Conservation (phyloP, 1,284 basidiomycete genomes). For the Butyriboletus appendiculatus region DNA sequence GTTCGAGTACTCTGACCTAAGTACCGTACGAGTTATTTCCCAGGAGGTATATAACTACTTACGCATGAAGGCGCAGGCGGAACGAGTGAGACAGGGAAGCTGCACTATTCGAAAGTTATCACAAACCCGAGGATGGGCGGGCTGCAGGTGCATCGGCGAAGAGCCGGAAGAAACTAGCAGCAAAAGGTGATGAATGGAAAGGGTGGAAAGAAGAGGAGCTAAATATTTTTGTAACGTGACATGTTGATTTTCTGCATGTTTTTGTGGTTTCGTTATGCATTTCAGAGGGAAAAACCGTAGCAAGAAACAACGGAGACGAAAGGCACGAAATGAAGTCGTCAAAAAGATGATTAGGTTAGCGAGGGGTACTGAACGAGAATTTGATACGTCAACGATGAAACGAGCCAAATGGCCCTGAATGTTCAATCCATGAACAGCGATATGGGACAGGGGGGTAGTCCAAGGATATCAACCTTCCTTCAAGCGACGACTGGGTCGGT, state of each 20-base stretch:
- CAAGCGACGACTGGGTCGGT: constrained; percentile 25
- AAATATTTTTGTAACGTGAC: constrained; percentile 48
- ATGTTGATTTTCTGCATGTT: constrained; percentile 47
- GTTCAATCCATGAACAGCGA: constrained; percentile 42
- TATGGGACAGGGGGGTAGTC: constrained; percentile 34
- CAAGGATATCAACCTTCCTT: constrained; percentile 35
- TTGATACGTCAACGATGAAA: constrained; percentile 37
- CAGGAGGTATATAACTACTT: constrained; percentile 44
- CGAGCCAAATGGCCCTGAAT: constrained; percentile 26
- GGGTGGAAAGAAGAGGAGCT: constrained; percentile 24
- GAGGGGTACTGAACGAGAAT: constrained; percentile 33
- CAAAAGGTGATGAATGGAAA: constrained; percentile 17
- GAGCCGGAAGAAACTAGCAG: constrained; percentile 33
- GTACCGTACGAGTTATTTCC: constrained; percentile 20
- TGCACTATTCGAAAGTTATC: constrained; percentile 22
- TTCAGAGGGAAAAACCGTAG: constrained; percentile 37
- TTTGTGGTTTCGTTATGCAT: constrained; percentile 44
- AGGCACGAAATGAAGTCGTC: constrained; percentile 33
- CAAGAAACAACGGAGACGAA: constrained; percentile 36
- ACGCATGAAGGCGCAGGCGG: constrained; percentile 35
- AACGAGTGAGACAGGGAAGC: constrained; percentile 29
- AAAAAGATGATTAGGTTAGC: constrained; percentile 38
- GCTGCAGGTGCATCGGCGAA: constrained; percentile 16
- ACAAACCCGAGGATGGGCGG: constrained; percentile 9
- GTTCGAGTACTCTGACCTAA: constrained; percentile 19